Evolutionary conservation across 257 asterid species (phyloP).

Genomic region (Solanum rostratum): DNA sequence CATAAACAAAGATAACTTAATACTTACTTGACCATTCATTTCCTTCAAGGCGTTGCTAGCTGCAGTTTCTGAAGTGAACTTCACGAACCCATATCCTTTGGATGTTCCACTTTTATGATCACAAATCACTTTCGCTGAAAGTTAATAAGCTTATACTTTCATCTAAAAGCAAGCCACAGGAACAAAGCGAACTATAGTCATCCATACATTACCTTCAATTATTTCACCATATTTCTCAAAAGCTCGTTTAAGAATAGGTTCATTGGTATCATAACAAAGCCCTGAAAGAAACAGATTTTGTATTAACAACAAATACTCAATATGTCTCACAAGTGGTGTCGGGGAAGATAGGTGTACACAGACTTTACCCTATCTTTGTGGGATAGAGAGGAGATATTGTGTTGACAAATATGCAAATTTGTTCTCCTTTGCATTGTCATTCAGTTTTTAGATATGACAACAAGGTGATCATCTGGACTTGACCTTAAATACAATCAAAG

Average conservation of each 20-base stretch:
- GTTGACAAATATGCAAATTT: background rate
- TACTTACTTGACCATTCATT: slow-evolving; percentile 60
- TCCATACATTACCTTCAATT: slow-evolving; percentile 34
- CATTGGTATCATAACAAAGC: slow-evolving; percentile 72
- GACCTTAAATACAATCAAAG: background rate
- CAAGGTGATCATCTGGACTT: background rate
- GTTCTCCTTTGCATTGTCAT: background rate
- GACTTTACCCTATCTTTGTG: background rate
- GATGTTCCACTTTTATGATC: slow-evolving; percentile 59
- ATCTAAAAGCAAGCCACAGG: background rate
- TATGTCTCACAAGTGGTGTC: background rate
- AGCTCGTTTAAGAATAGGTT: slow-evolving; percentile 47
- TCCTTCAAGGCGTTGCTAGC: slow-evolving; percentile 59
- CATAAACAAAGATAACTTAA: no score
- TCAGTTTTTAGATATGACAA: background rate
- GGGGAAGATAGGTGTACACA: background rate
- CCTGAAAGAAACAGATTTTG: slow-evolving; percentile 26
- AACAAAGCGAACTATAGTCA: background rate
- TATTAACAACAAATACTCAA: background rate
- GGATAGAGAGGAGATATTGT: background rate
- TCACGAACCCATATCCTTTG: slow-evolving; percentile 73
- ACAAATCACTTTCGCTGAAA: slow-evolving; percentile 66
- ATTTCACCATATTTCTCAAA: slow-evolving; percentile 52
- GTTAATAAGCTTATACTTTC: background rate
- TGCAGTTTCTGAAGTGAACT: slow-evolving; percentile 30